These are phyloP conservation scores for Zoysia pacifica DNA, from an alignment of 176 grass and related monocot genomes.

Conservation along the genomic window DNA sequence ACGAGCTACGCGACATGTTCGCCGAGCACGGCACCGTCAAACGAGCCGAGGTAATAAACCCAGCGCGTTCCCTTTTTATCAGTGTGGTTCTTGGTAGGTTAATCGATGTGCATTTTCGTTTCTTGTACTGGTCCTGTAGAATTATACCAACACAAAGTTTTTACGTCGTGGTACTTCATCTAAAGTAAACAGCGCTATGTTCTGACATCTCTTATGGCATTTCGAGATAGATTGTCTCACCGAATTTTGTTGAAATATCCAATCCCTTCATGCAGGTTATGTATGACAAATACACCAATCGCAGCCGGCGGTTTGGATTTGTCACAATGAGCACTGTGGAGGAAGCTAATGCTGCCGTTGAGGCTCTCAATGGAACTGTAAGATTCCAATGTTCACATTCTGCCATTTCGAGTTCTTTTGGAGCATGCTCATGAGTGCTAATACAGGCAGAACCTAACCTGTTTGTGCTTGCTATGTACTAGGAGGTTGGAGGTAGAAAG, in stretches of 20 bases:
- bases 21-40: slow-evolving; percentile 72
- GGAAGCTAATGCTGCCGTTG: slow-evolving; percentile 60
- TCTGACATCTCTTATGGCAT: slow-evolving; percentile 4
- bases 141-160: neutral
- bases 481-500: slow-evolving; percentile 80
- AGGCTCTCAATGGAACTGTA: slow-evolving; percentile 76
- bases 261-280: slow-evolving; percentile 70
- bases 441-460: neutral
- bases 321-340: slow-evolving; percentile 77
- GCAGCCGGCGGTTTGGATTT: slow-evolving; percentile 90
- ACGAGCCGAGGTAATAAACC: slow-evolving; percentile 67
- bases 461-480: slow-evolving; percentile 23
- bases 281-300: slow-evolving; percentile 94
- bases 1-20: slow-evolving; percentile 74
- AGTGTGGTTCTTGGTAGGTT: neutral
- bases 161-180: neutral
- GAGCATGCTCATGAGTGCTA: neutral
- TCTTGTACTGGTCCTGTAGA: neutral
- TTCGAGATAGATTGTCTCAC: neutral
- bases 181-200: neutral
- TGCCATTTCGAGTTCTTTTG: neutral
- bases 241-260: neutral
- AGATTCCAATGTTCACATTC: slow-evolving; percentile 18
- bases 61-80: neutral
- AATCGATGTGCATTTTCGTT: neutral